phyloP scores from a whole-genome alignment of 2,329 filamentous ascomycete species.

The Alternaria sp. region DNA sequence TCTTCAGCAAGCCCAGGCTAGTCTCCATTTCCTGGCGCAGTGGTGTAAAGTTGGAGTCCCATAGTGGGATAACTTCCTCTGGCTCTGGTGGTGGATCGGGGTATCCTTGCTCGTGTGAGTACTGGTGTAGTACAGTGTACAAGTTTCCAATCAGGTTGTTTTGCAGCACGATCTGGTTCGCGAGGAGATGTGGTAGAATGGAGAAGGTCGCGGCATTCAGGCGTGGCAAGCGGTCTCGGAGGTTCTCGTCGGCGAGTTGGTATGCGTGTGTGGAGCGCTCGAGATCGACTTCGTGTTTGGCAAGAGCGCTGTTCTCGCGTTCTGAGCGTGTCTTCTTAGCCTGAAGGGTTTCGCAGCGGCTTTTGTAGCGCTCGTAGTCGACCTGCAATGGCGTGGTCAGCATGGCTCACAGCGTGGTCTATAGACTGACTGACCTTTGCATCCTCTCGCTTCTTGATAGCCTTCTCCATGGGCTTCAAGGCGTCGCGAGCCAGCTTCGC shows the following conservation, averaged over 20 bases:
- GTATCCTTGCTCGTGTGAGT: slow-evolving; percentile 71
- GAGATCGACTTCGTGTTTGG: slow-evolving; percentile 75
- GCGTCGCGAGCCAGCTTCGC: slow-evolving; percentile 72
- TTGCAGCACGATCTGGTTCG: slow-evolving; percentile 75
- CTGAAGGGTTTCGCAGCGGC: slow-evolving; percentile 71
- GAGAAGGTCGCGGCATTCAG: slow-evolving; percentile 74
- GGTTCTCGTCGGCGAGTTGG: slow-evolving; percentile 74
- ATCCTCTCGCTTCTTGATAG: slow-evolving; percentile 84
- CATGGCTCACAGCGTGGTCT: not conserved
- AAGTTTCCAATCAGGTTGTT: slow-evolving; percentile 78
- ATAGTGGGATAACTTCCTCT: slow-evolving; percentile 71
- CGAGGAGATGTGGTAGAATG: slow-evolving; percentile 74
- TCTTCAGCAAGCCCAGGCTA: slow-evolving; percentile 65
- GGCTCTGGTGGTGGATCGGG: slow-evolving; percentile 76
- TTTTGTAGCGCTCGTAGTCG: slow-evolving; percentile 80
- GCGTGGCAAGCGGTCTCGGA: slow-evolving; percentile 73
- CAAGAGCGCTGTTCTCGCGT: slow-evolving; percentile 74
- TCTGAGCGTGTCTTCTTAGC: slow-evolving; percentile 74
- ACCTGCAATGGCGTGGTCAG: slow-evolving; percentile 55
- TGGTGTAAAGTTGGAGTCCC: slow-evolving; percentile 68
- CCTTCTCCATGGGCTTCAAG: slow-evolving; percentile 77
- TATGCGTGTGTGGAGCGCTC: slow-evolving; percentile 73
- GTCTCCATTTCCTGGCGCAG: slow-evolving; percentile 71
- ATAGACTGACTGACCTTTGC: slow-evolving; percentile 61
- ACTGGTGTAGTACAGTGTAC: slow-evolving; percentile 78